These are phyloP conservation scores for Gymnopilus junonius DNA, from an alignment of 768 basidiomycete genomes.

Conservation along the genomic window DNA sequence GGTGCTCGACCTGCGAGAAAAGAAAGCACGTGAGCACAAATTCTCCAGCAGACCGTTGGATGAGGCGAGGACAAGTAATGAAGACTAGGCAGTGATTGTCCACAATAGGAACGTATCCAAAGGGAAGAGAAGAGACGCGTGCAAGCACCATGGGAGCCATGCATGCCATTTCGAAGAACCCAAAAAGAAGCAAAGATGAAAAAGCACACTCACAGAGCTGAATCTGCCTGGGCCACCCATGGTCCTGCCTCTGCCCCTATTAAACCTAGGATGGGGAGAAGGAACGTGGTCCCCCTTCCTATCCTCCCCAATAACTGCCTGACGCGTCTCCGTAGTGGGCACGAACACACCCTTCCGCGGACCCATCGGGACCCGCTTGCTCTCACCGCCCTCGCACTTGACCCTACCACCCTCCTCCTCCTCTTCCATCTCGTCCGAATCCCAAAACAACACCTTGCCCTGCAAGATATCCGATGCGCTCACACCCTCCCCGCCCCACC, in stretches of 20 bases:
- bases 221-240: conserved; percentile 15
- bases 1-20: conserved; percentile 38
- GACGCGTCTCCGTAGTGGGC: conserved; percentile 35
- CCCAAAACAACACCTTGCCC: conserved; percentile 57
- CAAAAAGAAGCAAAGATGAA: conserved; percentile 1
- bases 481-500: conserved; percentile 31
- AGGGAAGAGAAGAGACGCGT: neutral
- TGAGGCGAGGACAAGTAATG: neutral
- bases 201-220: conserved; percentile 33
- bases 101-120: conserved; percentile 3
- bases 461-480: conserved; percentile 72
- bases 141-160: neutral
- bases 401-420: neutral
- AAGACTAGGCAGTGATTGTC: neutral
- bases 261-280: conserved; percentile 54
- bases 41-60: conserved; percentile 1
- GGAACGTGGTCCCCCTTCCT: conserved; percentile 43
- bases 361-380: conserved; percentile 29
- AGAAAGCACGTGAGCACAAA: conserved; percentile 18
- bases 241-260: conserved; percentile 27
- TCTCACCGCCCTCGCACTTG: conserved; percentile 1
- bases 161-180: neutral
- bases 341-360: conserved; percentile 48
- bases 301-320: conserved; percentile 50
- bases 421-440: conserved; percentile 41